Percentiles rank a stretch among this genome's conserved stretches.
Conservation (phyloP, 495 filamentous ascomycete species). For the Penicillium silybi region DNA sequence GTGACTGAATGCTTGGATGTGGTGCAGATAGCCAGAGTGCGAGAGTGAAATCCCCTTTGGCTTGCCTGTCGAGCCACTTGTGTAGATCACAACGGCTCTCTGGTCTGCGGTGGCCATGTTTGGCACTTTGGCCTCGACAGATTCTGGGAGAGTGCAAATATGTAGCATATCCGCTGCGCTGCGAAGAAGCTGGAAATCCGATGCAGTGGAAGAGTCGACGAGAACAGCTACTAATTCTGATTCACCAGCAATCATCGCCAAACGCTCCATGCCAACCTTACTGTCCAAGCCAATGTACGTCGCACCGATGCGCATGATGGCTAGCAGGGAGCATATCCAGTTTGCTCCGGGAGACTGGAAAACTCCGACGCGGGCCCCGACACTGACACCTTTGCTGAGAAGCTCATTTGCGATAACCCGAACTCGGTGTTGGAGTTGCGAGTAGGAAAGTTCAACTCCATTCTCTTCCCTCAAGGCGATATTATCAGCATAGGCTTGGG, state of each 20-base stretch:
- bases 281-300: slow-evolving; percentile 53
- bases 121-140: background rate
- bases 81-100: slow-evolving; percentile 37
- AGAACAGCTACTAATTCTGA: slow-evolving; percentile 18
- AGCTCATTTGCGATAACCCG: slow-evolving; percentile 16
- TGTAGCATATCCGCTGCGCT: slow-evolving; percentile 9
- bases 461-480: slow-evolving; percentile 10
- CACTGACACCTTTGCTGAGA: slow-evolving; percentile 3
- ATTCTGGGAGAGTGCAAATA: slow-evolving; percentile 1
- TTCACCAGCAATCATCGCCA: slow-evolving; percentile 24
- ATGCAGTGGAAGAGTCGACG: slow-evolving; percentile 1
- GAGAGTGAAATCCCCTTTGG: slow-evolving; percentile 37
- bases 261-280: slow-evolving; percentile 28
- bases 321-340: slow-evolving; percentile 50
- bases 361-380: slow-evolving; percentile 4
- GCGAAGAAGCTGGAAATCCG: background rate
- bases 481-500: background rate
- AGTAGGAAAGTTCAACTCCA: slow-evolving; percentile 14
- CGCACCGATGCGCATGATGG: slow-evolving; percentile 45
- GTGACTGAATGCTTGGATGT: slow-evolving; percentile 24
- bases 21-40: slow-evolving; percentile 27
- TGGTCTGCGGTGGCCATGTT: slow-evolving; percentile 1
- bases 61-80: slow-evolving; percentile 37
- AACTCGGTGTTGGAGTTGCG: slow-evolving; percentile 1
- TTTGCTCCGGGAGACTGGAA: slow-evolving; percentile 29